A percentile compares a stretch with the other conserved stretches of the same genome.
phyloP scores from a whole-genome alignment of 768 basidiomycete species.

The Tremella fuciformis region DNA sequence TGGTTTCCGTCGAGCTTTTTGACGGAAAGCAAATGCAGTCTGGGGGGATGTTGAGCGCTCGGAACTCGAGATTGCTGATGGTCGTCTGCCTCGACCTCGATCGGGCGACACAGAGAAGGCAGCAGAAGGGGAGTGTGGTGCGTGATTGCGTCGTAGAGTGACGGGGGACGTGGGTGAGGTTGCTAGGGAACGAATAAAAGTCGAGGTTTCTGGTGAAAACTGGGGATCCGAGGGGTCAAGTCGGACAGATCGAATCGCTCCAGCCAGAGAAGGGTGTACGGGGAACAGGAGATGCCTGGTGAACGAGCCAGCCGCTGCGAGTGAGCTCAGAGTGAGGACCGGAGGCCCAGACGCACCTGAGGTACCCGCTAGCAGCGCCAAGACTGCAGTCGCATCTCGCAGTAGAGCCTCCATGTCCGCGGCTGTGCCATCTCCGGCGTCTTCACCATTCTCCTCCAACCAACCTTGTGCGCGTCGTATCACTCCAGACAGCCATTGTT shows the following conservation, averaged over 20 bases:
- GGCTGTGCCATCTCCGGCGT: constrained; percentile 15
- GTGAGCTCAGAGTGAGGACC: background rate
- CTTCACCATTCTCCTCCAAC: constrained; percentile 36
- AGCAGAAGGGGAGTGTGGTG: constrained; percentile 1
- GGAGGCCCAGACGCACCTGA: constrained; percentile 31
- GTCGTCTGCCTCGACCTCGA: constrained; percentile 1
- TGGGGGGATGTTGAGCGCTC: constrained; percentile 8
- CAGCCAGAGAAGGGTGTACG: constrained; percentile 24
- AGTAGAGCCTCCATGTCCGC: constrained; percentile 34
- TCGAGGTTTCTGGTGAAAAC: constrained; percentile 35
- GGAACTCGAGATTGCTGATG: constrained; percentile 7
- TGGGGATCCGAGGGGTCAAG: constrained; percentile 19
- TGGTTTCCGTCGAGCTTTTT: constrained; percentile 2
- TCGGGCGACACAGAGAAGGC: background rate
- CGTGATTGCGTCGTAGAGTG: background rate
- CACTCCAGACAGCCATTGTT: constrained; percentile 48
- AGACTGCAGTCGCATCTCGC: constrained; percentile 43
- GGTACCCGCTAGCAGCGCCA: constrained; percentile 50
- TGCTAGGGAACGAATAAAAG: constrained; percentile 30
- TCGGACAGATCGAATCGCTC: constrained; percentile 17
- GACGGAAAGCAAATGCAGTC: background rate
- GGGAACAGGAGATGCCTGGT: constrained; percentile 47
- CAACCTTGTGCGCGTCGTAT: constrained; percentile 43
- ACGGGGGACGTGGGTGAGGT: constrained; percentile 34
- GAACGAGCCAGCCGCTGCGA: constrained; percentile 40